Percentiles rank a stretch among this genome's conserved stretches.
Evolutionary conservation across 1,284 basidiomycete genomes (phyloP).

Genomic region (Coniferiporia sulphurascens): DNA sequence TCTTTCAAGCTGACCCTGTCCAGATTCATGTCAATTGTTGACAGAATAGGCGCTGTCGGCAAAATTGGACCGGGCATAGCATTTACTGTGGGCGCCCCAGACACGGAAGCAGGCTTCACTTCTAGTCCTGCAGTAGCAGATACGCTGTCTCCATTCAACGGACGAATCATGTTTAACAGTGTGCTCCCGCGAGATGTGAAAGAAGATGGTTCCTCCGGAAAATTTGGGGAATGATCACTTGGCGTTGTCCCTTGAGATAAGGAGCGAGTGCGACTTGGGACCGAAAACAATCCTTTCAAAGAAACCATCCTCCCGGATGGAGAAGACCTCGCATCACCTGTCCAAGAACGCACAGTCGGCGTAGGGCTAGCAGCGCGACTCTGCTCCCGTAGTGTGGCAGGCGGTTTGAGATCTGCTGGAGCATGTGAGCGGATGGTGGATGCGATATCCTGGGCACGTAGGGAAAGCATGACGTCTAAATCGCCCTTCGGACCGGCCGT

Average conservation of each 20-base stretch:
- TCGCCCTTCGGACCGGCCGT: conserved; percentile 63
- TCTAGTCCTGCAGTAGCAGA: conserved; percentile 26
- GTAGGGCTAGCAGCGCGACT: conserved; percentile 11
- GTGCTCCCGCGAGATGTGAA: conserved; percentile 51
- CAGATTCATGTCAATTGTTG: conserved; percentile 11
- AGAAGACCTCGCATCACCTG: conserved; percentile 25
- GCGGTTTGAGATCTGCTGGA: conserved; percentile 15
- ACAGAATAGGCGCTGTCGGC: conserved; percentile 8
- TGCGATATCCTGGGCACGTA: conserved; percentile 59
- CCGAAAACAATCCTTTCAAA: conserved; percentile 55
- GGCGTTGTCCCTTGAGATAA: conserved; percentile 41
- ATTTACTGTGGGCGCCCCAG: conserved; percentile 5
- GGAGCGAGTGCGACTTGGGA: conserved; percentile 33
- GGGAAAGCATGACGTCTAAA: conserved; percentile 76
- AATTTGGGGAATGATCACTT: conserved; percentile 18
- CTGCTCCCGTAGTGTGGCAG: conserved; percentile 2
- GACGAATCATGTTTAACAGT: conserved; percentile 46
- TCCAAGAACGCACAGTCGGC: conserved; percentile 13
- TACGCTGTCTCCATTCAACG: conserved; percentile 31
- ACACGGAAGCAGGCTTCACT: conserved; percentile 23
- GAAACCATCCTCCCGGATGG: conserved; percentile 38
- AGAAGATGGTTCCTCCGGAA: conserved; percentile 6
- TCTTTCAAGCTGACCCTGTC: conserved; percentile 11
- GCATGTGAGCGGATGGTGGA: conserved; percentile 28
- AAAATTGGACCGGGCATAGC: conserved; percentile 3